These are phyloP conservation scores for Pythium brachiatum DNA, from an alignment of 352 stramenopile genomes.

Conservation along the genomic window DNA sequence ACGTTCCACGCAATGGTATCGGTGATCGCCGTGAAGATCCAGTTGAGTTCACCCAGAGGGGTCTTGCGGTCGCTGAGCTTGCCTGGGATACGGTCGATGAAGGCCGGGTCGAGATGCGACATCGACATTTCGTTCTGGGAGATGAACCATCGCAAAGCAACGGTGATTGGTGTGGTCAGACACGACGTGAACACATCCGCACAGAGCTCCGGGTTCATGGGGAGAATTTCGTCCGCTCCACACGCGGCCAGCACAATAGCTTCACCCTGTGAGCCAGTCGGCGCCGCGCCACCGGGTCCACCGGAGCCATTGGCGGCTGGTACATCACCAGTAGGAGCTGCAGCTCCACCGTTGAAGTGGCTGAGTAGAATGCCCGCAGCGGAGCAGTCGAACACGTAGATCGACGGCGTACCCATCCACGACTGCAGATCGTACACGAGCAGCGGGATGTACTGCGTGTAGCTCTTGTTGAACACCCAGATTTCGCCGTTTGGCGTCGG, in stretches of 20 bases:
- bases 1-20: slow-evolving; percentile 99
- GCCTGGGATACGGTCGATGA: slow-evolving; percentile 87
- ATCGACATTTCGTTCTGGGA: slow-evolving; percentile 90
- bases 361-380: slow-evolving; percentile 94
- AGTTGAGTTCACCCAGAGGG: slow-evolving; percentile 98
- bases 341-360: slow-evolving; percentile 75
- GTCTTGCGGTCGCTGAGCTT: slow-evolving; percentile 94
- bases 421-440: slow-evolving; percentile 94
- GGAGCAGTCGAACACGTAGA: slow-evolving; percentile 99
- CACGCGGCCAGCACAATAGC: slow-evolving; percentile 97
- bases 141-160: slow-evolving; percentile 98
- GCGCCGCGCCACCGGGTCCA: slow-evolving; percentile 16
- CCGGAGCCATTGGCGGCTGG: slow-evolving; percentile 5
- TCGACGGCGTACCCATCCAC: slow-evolving; percentile 92
- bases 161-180: slow-evolving; percentile 98
- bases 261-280: slow-evolving; percentile 48
- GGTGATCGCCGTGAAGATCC: slow-evolving; percentile 99
- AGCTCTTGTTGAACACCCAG: slow-evolving; percentile 99
- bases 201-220: slow-evolving; percentile 96
- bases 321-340: slow-evolving; percentile 15
- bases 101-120: slow-evolving; percentile 77
- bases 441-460: slow-evolving; percentile 99
- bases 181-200: slow-evolving; percentile 99
- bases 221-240: slow-evolving; percentile 92
- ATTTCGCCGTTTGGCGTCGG: slow-evolving; percentile 97